A percentile compares a stretch with the other conserved stretches of the same genome.
Evolutionary conservation across 352 stramenopile species (phyloP).

Genomic region (Phytophthora chlamydospora): DNA sequence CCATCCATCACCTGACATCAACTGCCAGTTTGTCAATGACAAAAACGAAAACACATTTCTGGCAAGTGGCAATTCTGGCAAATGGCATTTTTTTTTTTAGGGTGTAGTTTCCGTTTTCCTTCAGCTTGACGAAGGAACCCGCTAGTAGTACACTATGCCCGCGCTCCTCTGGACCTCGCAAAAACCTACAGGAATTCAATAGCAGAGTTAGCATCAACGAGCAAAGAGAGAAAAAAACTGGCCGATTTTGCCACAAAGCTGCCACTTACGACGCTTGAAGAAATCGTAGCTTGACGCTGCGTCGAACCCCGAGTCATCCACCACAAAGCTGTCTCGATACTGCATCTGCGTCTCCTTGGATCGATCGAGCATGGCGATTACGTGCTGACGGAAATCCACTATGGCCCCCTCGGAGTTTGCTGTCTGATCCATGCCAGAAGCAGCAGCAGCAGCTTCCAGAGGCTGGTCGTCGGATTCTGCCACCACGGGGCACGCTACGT

Average conservation of each 20-base stretch:
- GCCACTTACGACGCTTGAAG: conserved; percentile 69
- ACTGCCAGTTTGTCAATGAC: no score
- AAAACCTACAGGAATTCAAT: conserved; percentile 29
- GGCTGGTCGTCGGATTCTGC: conserved; percentile 26
- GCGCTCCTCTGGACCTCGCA: conserved; percentile 29
- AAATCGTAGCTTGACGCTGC: conserved; percentile 64
- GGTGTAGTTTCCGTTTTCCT: conserved; percentile 17
- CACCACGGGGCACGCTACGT: conserved; percentile 63
- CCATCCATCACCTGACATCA: no score
- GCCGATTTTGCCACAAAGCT: background rate
- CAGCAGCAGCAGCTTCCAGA: background rate
- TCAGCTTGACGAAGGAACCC: conserved; percentile 14
- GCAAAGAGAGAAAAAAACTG: background rate
- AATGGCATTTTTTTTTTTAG: conserved; percentile 29
- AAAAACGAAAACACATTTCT: no score
- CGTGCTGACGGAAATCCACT: conserved; percentile 54
- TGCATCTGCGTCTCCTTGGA: conserved; percentile 52
- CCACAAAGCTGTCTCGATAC: conserved; percentile 57
- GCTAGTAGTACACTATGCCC: conserved; percentile 41
- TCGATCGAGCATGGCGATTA: conserved; percentile 58
- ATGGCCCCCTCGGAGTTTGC: conserved; percentile 26
- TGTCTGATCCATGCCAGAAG: conserved; percentile 6
- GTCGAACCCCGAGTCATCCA: conserved; percentile 59
- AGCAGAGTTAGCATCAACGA: conserved; percentile 1
- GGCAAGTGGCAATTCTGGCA: conserved; percentile 8